Evolutionary conservation across 2,329 filamentous ascomycete species (phyloP).

Genomic region (Aspergillus phoenicis): DNA sequence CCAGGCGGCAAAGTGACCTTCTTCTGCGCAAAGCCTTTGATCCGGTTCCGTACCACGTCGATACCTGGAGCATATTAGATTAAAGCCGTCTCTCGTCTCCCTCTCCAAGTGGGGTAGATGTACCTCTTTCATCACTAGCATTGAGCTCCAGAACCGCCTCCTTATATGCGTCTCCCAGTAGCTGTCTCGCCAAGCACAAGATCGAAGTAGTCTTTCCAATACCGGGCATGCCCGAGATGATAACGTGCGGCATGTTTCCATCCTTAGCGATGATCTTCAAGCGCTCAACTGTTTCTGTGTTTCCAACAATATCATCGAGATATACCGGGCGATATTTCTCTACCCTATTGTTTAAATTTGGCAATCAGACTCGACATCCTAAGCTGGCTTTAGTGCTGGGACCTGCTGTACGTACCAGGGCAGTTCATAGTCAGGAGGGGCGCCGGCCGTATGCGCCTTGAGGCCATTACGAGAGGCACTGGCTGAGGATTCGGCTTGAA

Average conservation of each 20-base stretch:
- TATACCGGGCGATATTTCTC: constrained; percentile 97
- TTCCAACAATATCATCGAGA: constrained; percentile 95
- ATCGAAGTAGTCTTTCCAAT: constrained; percentile 98
- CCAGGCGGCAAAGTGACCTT: constrained; percentile 93
- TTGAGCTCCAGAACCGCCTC: constrained; percentile 97
- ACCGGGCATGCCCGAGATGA: constrained; percentile 98
- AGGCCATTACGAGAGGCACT: constrained; percentile 46
- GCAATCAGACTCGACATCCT: constrained; percentile 18
- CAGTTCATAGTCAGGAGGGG: constrained; percentile 50
- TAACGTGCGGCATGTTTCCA: constrained; percentile 98
- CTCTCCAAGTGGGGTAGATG: neutral
- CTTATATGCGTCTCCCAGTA: constrained; percentile 92
- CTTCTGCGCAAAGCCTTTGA: constrained; percentile 98
- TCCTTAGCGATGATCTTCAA: constrained; percentile 98
- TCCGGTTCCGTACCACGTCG: constrained; percentile 93
- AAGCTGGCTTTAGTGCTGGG: neutral
- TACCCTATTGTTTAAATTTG: constrained; percentile 65
- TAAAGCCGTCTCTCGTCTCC: constrained; percentile 1
- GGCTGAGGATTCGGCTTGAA: constrained; percentile 51
- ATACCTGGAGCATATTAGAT: constrained; percentile 62
- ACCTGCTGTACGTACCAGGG: constrained; percentile 45
- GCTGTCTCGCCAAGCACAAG: constrained; percentile 85
- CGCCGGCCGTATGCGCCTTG: constrained; percentile 43
- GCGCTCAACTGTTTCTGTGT: constrained; percentile 95
- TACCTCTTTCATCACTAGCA: constrained; percentile 89